phyloP scores from a whole-genome alignment of 441 rosid species.

The Euphorbia celastroides region DNA sequence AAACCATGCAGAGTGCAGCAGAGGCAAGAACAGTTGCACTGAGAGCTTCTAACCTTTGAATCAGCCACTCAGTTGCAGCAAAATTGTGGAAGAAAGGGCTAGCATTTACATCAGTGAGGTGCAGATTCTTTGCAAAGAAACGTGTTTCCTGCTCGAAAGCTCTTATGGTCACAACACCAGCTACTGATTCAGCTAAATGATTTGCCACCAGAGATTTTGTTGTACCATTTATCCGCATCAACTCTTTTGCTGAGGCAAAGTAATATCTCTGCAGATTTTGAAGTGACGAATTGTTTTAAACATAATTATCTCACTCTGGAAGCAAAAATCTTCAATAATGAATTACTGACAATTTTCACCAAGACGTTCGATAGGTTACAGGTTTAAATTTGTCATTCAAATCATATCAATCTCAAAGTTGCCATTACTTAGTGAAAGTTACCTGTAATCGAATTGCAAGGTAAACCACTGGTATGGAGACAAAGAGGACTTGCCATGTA shows the following conservation, averaged over 20 bases:
- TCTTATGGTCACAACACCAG: conserved; percentile 79
- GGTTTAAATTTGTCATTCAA: background rate
- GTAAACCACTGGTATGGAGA: conserved; percentile 69
- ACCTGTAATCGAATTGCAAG: conserved; percentile 79
- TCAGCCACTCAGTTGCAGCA: conserved; percentile 87
- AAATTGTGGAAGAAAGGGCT: conserved; percentile 86
- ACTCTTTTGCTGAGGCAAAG: conserved; percentile 72
- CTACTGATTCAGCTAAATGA: conserved; percentile 88
- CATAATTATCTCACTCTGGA: background rate
- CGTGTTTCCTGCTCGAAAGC: conserved; percentile 86
- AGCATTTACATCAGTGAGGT: conserved; percentile 71
- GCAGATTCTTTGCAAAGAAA: conserved; percentile 62
- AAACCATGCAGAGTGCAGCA: conserved; percentile 81
- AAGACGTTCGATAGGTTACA: background rate
- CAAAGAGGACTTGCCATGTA: conserved; percentile 92
- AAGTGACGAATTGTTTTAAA: background rate
- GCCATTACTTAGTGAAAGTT: conserved; percentile 2
- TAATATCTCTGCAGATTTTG: conserved; percentile 58
- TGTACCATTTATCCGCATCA: conserved; percentile 87
- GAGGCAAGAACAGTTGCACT: conserved; percentile 75
- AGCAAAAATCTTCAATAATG: background rate
- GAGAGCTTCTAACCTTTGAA: conserved; percentile 69
- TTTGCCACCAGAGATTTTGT: conserved; percentile 84
- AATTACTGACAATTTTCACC: background rate
- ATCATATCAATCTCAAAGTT: background rate